Evolutionary conservation across 306 rosid genomes (phyloP), one percentile per base, ranked within the genome.

Genomic region (Mimosa pudica): DNA sequence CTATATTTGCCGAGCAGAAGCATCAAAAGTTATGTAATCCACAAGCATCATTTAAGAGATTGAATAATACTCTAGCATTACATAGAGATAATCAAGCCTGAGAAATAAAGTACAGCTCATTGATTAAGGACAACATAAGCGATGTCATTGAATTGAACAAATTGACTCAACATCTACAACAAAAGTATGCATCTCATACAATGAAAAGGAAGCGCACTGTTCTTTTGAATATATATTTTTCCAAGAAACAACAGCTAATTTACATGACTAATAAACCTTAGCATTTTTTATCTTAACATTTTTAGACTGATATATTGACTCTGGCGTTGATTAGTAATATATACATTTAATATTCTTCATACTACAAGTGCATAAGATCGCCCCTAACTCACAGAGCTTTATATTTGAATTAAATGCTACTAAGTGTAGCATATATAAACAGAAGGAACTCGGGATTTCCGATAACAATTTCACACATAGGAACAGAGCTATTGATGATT

Each of bases 1-100:
- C 54, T 41, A 57, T 12, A 71, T 71, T 36, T 76, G 38, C 67
- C 52, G 68, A 44, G 51, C 17, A 5, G 49, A 73, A 46, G 71
- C 35, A 17, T 9, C 32, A n/a, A 51, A 17, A 62, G 35, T 45
- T 32, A 41, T 6, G 49, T 18, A 20, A 24, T 61, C 33, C 61
- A 7, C 30, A 9, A 55, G 30, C 61, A 55, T 17, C 61, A 6
- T 7, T n/a, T 48, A 44, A 77, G 70, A 77, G 74, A 51, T 52
- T 46, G 16, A 63, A 71, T 36, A 75, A 5, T 46, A 57, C 16
- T 61, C 30, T 51, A 17, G 62, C 63, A 57, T 2, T 5, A 51
- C 66, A 44, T 30, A 32, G 24, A 58, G 69, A 64, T 65, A 20
- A 32, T 0, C 1, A 12, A 12, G n/a, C 42, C 68, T 32, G 17